Evolutionary conservation across 2,329 filamentous ascomycete species (phyloP).

Genomic region (Nemania abortiva): DNA sequence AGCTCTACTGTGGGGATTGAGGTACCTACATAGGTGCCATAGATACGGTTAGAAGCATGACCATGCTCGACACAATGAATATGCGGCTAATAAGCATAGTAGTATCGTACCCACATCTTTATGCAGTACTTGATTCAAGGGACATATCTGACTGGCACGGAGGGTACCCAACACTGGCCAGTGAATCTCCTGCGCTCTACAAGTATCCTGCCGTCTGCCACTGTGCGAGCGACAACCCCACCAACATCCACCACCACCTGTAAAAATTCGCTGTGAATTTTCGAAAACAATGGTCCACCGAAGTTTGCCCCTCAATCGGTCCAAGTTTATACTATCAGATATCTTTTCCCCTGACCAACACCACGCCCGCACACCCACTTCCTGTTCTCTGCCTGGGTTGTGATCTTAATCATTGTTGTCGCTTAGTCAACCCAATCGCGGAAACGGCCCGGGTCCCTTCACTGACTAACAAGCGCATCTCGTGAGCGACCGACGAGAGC

Average conservation of each 20-base stretch:
- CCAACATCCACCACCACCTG: conserved; percentile 48
- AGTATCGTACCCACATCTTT: too few relatives aligned
- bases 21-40: too few relatives aligned
- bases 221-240: conserved; percentile 39
- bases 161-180: too few relatives aligned
- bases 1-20: too few relatives aligned
- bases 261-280: conserved; percentile 51
- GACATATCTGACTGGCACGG: too few relatives aligned
- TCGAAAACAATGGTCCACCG: conserved; percentile 45
- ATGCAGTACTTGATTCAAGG: too few relatives aligned
- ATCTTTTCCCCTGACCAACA: conserved; percentile 31
- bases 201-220: conserved; percentile 9
- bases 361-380: conserved; percentile 33
- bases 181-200: too few relatives aligned
- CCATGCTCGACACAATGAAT: too few relatives aligned
- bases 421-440: conserved; percentile 2
- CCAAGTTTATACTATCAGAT: conserved; percentile 26
- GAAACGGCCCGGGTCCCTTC: background rate
- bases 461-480: conserved; percentile 11
- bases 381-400: conserved; percentile 20
- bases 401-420: conserved; percentile 19
- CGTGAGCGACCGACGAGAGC: conserved; percentile 35
- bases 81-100: too few relatives aligned
- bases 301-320: conserved; percentile 48
- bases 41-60: too few relatives aligned